Evolutionary conservation across 2,329 filamentous ascomycete species (phyloP), one percentile per base, ranked within the genome.

Genomic region (Trichoderma simmonsii): DNA sequence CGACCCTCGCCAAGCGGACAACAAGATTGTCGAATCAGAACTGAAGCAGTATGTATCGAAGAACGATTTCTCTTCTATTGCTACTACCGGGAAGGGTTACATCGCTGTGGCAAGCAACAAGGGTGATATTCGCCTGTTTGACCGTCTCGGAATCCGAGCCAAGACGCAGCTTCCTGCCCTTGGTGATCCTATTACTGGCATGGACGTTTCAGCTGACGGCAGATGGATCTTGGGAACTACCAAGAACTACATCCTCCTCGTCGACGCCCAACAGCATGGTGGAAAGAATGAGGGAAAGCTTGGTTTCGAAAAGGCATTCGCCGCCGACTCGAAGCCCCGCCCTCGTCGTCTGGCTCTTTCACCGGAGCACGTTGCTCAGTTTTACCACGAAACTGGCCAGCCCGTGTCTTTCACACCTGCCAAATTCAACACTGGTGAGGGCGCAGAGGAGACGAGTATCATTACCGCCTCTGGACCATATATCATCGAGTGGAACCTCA

Each of bases 261-360:
- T 99, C 74, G 96, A 99, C 79, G 90, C 94, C 0, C 83, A 95
- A 76, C 96, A 99, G 79, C 94, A 96, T 79, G 89, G 91, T 1
- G 96, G 96, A 80, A 98, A 98, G 86, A 97, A 98, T 75, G 94
- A 96, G 79, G 96, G 96, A 79, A 97, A 97, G 82, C 91, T 99
- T n/a, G 96, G 96, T 2, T 99, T 99, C 79, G 95, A 99, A 82
- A 95, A 93, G 80, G 86, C 93, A 0, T 99, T 99, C 78, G 91
- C 93, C 3, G 97, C 97, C 75, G 95, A 98, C 80, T 88, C 91
- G 24, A 99, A 99, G 82, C 96, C 96, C 2, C 94, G 97, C 77
- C 96, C 96, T 43, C 92, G 94, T 70, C 94, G 96, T 76, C 89
- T 99, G 12, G 94, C 92, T 14, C 87, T 99, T 48, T 95, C 92